Conservation (phyloP, 148 eudicot species). For the Gaultheria prostrata region DNA sequence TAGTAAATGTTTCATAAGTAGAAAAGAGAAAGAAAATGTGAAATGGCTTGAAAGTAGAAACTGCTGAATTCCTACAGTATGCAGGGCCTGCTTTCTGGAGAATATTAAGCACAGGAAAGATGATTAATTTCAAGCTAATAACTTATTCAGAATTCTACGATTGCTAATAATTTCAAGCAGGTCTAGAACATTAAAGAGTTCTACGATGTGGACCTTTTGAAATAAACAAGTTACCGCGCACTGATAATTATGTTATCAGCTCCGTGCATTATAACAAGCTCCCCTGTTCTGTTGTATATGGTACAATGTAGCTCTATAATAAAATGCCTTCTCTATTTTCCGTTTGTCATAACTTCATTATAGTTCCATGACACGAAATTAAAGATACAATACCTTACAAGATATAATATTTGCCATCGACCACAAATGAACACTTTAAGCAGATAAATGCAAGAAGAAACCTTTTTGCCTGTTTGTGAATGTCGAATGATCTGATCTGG, state of each 20-base stretch:
- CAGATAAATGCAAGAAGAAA: slow-evolving; percentile 19
- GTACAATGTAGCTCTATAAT: not conserved
- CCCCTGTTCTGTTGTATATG: not conserved
- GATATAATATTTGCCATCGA: not conserved
- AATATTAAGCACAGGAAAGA: not conserved
- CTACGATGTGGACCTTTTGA: not conserved
- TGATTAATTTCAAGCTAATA: not conserved
- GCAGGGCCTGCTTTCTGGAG: slow-evolving; percentile 3
- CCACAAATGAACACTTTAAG: not conserved
- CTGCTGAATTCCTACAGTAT: not conserved
- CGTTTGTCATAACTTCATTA: not conserved
- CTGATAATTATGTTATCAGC: not conserved
- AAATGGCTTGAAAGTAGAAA: not conserved
- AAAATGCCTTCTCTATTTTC: not conserved
- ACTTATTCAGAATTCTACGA: not conserved
- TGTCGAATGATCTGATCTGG: slow-evolving; percentile 75
- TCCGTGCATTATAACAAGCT: not conserved
- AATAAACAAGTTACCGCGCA: not conserved
- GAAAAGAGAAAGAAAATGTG: not conserved
- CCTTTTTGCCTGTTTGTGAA: slow-evolving; percentile 95
- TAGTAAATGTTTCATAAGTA: not conserved
- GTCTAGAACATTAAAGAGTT: not conserved
- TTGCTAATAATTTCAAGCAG: too few relatives aligned
- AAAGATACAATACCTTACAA: not conserved
- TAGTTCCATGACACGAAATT: not conserved